phyloP scores from a whole-genome alignment of 768 basidiomycete genomes.

The Tricholoma matsutake region DNA sequence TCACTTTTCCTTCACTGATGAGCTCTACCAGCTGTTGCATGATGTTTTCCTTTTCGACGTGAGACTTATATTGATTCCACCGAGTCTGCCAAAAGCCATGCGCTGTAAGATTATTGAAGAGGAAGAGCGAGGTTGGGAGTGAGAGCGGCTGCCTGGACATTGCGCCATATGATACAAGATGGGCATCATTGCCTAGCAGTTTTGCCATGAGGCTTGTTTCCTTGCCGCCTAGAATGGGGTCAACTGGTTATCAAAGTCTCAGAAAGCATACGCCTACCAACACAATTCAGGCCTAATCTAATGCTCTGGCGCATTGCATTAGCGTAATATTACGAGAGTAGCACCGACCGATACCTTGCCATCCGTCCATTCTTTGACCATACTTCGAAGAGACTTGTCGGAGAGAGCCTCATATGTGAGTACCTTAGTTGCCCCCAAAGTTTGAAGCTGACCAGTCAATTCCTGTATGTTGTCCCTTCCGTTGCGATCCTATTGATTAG shows the following conservation, averaged over 20 bases:
- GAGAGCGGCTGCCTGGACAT: conserved; percentile 85
- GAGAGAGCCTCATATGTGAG: conserved; percentile 73
- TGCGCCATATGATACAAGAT: conserved; percentile 84
- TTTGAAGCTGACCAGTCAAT: conserved; percentile 47
- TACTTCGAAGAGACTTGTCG: conserved; percentile 50
- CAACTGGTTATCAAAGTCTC: background rate
- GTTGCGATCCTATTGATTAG: background rate
- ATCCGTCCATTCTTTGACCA: conserved; percentile 61
- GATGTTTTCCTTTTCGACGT: conserved; percentile 47
- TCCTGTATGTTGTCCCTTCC: conserved; percentile 50
- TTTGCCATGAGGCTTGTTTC: conserved; percentile 66
- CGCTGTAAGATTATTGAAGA: conserved; percentile 78
- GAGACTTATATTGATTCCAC: conserved; percentile 57
- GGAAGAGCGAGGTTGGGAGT: conserved; percentile 74
- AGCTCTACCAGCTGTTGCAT: conserved; percentile 51
- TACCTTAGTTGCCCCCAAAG: conserved; percentile 73
- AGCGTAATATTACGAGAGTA: background rate
- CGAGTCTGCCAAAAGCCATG: conserved; percentile 79
- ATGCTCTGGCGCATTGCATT: conserved; percentile 29
- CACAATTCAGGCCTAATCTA: conserved; percentile 48
- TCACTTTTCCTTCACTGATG: conserved; percentile 53
- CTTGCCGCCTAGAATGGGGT: conserved; percentile 44
- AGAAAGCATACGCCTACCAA: conserved; percentile 31
- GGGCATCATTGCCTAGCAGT: conserved; percentile 62
- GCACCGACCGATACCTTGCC: conserved; percentile 44